Percentiles rank a stretch among this genome's conserved stretches.
Evolutionary conservation across 202 grass and related monocot genomes (phyloP).

Genomic region (Digitaria exilis): DNA sequence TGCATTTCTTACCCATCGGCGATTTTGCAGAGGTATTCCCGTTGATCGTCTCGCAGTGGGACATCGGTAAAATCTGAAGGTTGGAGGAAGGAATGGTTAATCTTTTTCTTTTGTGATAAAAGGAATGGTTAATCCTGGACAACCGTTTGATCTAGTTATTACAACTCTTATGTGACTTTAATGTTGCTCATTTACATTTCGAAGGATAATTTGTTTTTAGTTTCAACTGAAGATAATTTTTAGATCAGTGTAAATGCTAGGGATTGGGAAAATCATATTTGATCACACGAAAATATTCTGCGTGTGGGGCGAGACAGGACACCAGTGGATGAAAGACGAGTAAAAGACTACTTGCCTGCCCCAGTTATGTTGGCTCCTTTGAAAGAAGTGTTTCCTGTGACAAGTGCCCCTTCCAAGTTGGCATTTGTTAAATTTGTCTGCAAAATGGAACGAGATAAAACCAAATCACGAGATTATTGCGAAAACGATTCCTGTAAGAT

Average conservation of each 20-base stretch:
- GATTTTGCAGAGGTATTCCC: slow-evolving; percentile 83
- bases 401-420: slow-evolving; percentile 90
- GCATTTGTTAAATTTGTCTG: slow-evolving; percentile 81
- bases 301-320: not conserved
- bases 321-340: not conserved
- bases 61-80: slow-evolving; percentile 83
- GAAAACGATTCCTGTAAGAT: not conserved
- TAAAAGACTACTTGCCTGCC: slow-evolving; percentile 47
- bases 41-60: slow-evolving; percentile 82
- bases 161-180: not conserved
- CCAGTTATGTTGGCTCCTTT: slow-evolving; percentile 68
- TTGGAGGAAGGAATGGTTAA: not conserved
- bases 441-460: not conserved
- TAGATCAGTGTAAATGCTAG: not conserved
- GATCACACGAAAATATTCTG: not conserved
- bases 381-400: slow-evolving; percentile 88
- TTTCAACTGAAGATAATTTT: not conserved
- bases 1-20: slow-evolving; percentile 65
- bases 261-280: too few relatives aligned
- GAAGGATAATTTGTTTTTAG: not conserved
- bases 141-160: too few relatives aligned
- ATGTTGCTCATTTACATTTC: slow-evolving; percentile 12
- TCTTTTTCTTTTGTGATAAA: too few relatives aligned
- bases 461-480: not conserved
- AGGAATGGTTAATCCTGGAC: too few relatives aligned